Percentiles rank a stretch among this genome's conserved stretches.
phyloP scores from a whole-genome alignment of 2,329 filamentous ascomycete genomes.

The Dothiorella sarmentorum region DNA sequence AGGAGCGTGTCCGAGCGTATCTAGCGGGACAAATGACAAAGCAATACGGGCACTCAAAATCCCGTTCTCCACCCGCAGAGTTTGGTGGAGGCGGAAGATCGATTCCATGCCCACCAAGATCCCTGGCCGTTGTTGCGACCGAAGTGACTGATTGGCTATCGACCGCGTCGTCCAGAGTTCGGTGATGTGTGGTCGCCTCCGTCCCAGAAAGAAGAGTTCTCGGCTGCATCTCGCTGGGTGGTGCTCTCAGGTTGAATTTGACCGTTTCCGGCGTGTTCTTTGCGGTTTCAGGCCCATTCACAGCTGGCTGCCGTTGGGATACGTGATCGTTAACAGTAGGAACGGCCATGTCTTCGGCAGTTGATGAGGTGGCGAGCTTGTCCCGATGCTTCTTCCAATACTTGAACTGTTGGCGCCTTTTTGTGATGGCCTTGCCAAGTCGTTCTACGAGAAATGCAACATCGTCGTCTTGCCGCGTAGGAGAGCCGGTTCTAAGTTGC shows the following conservation, averaged over 20 bases:
- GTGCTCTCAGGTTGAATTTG: constrained; percentile 19
- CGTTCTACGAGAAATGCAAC: constrained; percentile 28
- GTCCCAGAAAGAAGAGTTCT: constrained; percentile 37
- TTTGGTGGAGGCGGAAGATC: constrained; percentile 34
- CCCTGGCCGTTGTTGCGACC: constrained; percentile 35
- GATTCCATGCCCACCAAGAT: constrained; percentile 32
- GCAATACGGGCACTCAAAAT: constrained; percentile 39
- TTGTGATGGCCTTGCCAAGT: constrained; percentile 31
- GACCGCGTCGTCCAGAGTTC: constrained; percentile 36
- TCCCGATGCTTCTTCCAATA: constrained; percentile 37
- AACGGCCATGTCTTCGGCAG: not conserved
- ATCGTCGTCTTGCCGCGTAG: constrained; percentile 15
- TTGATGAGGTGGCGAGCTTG: constrained; percentile 25
- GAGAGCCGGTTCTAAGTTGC: constrained; percentile 24
- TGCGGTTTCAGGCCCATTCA: not conserved
- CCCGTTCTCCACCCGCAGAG: constrained; percentile 30
- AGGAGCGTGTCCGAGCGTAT: constrained; percentile 32
- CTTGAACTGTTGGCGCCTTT: constrained; percentile 36
- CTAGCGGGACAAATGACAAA: constrained; percentile 39
- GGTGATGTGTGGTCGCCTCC: constrained; percentile 36
- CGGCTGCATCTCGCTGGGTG: constrained; percentile 32
- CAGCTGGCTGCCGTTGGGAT: not conserved
- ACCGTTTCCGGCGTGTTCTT: not conserved
- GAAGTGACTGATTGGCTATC: constrained; percentile 37
- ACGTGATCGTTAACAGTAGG: not conserved